Base-by-base conservation (phyloP, 805 yeast genomes). In the Suhomyces canberraensis region DNA sequence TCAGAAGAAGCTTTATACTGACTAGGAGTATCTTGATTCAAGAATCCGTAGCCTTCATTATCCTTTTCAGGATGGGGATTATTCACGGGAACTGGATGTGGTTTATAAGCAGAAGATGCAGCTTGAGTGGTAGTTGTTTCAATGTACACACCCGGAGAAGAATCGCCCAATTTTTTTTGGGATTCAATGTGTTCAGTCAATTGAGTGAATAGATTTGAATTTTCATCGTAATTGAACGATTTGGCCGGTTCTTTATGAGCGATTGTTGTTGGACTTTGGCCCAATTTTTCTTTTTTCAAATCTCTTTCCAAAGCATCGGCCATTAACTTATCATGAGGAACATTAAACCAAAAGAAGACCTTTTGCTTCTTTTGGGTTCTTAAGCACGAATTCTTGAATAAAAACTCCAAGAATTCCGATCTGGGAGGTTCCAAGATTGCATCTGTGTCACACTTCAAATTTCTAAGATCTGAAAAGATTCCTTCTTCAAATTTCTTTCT, bases 401-500 rank as follows among this genome's bases (percentile, higher is more conserved):
- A 66, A 51, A 91, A 89, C 44, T 83, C 84, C 41, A 91, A 69
- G 56, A 91, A 89, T 24, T 79, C 81, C 0, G 95, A 86, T 54
- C 85, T 79, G 11, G 98, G 96, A 31, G 77, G 78, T 57, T 91
- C 98, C 40, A 91, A 66, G 4, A 87, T 75, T 11, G 98, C 96
- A 66, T 88, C 91, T 4, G 79, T 73, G 16, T 93, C 95, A 56
- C 88, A 78, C 61, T 90, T 91, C 42, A 93, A 69, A 44, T 84
- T 79, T 48, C 98, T 76, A 45, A 91, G 65, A 58, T 93, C 98
- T 6, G 95, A 84, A 50, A 93, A 91, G 18, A 91, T 81, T 15
- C 98, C 97, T 64, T 91, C 98, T 66, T 91, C 98, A 56, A 91
- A 91, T 64, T 93, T 91, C 63, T 93, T 90, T 49, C 95, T 71